These are phyloP conservation scores for Metarhizium humberi DNA, from an alignment of 2,329 filamentous ascomycete genomes.

Conservation along the genomic window DNA sequence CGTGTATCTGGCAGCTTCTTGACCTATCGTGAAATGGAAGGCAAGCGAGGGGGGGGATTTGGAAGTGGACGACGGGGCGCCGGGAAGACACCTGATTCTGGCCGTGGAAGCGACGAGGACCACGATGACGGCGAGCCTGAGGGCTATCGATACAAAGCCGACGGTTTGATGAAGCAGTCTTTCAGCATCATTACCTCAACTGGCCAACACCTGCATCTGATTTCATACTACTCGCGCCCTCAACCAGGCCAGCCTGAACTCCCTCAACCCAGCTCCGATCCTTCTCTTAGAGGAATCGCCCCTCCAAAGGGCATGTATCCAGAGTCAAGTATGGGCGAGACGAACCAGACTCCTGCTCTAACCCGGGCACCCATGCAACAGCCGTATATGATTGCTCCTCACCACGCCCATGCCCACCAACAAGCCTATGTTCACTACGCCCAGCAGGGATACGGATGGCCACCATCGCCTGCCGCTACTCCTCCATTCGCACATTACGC, in stretches of 20 bases:
- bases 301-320: conserved; percentile 95
- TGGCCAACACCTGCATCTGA: conserved; percentile 86
- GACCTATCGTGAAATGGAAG: conserved; percentile 98
- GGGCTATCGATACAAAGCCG: conserved; percentile 89
- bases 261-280: conserved; percentile 73
- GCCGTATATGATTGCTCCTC: conserved; percentile 27
- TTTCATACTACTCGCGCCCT: conserved; percentile 89
- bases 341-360: conserved; percentile 69
- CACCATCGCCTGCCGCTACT: conserved; percentile 45
- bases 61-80: conserved; percentile 45
- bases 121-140: conserved; percentile 79
- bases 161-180: conserved; percentile 98
- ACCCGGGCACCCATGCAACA: conserved; percentile 62
- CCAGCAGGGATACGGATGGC: conserved; percentile 41
- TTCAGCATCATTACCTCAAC: conserved; percentile 95
- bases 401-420: conserved; percentile 18
- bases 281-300: conserved; percentile 68
- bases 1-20: conserved; percentile 95
- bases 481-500: conserved; percentile 42
- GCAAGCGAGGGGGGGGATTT: conserved; percentile 80
- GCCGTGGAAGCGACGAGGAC: conserved; percentile 73
- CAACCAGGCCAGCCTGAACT: conserved; percentile 64
- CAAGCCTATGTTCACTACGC: conserved; percentile 30
- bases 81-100: conserved; percentile 76
- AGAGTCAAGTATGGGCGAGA: conserved; percentile 85